Percentiles rank a stretch among this genome's conserved stretches.
Conservation (phyloP, 768 basidiomycete genomes). For the Podaxis sp. region DNA sequence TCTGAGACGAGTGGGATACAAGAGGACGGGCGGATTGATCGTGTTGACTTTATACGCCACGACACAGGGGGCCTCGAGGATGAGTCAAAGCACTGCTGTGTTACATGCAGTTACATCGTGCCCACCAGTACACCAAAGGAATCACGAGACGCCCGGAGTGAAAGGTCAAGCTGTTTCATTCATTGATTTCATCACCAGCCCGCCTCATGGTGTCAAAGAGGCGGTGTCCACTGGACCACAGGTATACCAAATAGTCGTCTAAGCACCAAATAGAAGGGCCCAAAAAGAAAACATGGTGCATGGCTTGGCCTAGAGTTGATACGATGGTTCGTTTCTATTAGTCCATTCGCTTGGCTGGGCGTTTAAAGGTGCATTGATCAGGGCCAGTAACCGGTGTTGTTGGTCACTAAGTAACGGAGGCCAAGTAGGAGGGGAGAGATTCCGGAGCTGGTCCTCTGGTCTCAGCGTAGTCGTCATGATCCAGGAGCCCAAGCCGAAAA, state of each 20-base stretch:
- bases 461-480: background rate
- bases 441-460: background rate
- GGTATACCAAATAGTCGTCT: background rate
- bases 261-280: background rate
- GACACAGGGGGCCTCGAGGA: background rate
- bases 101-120: background rate
- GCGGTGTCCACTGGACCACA: background rate
- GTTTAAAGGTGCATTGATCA: background rate
- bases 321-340: background rate
- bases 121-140: background rate
- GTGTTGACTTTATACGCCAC: background rate
- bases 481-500: background rate
- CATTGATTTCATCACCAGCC: background rate
- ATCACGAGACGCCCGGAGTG: background rate
- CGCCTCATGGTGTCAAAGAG: slow-evolving; percentile 11
- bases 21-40: background rate
- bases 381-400: background rate
- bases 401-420: background rate
- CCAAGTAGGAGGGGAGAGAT: background rate
- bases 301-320: background rate
- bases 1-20: background rate
- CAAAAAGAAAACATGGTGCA: background rate
- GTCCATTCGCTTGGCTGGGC: background rate
- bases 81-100: background rate
- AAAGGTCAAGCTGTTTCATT: background rate